Base-by-base conservation (phyloP, 139 green algal species). In the Tetraselmis chui region DNA sequence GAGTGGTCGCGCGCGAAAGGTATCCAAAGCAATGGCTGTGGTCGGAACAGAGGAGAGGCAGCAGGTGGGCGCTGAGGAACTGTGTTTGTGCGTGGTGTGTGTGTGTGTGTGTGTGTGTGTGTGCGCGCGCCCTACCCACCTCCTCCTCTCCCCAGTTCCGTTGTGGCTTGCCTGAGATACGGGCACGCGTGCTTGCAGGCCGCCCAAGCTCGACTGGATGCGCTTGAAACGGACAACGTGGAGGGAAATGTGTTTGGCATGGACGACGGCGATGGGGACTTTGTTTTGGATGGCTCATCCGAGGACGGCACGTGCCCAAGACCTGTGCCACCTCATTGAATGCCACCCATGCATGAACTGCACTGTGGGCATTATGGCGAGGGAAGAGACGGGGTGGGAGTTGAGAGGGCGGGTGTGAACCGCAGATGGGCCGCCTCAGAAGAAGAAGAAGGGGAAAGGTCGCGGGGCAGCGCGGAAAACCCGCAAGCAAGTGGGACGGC, bases 161-260 rank as follows among this genome's bases (percentile, higher is more conserved):
- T 26, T 22, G 30, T 23, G 26, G 29, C 18, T 79, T 23, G 23
- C 24, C 75, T 23, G 22, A 79, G 11, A 22, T 23, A 23, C 11
- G 26, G 27, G 24, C 29, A 24, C 11, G 11, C 11, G 26, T 24
- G 30, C 79, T 59, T n/a, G 23, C 79, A 93, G 91, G 92, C 87
- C 5, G 85, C 84, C 1, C 81, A 85, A 45, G 91, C 92, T 1
- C 87, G 93, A 24, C 85, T 97, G 1, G 93, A 93, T 27, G 91
- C 92, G 0, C 83, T 97, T 22, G 93, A 97, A 75, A 89, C 90
- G 1, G 93, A 97, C 87, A 87, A 91, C 59, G 80, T 67, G 2
- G 76, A 31, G 28, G 75, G 30, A 2, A 77, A 85, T 1, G 28
- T 27, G 29, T 81, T 81, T 79, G 80, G 24, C 25, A 28, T 59